phyloP scores from a whole-genome alignment of 1,139 yeast species.

The Saccharomyces hybrid region DNA sequence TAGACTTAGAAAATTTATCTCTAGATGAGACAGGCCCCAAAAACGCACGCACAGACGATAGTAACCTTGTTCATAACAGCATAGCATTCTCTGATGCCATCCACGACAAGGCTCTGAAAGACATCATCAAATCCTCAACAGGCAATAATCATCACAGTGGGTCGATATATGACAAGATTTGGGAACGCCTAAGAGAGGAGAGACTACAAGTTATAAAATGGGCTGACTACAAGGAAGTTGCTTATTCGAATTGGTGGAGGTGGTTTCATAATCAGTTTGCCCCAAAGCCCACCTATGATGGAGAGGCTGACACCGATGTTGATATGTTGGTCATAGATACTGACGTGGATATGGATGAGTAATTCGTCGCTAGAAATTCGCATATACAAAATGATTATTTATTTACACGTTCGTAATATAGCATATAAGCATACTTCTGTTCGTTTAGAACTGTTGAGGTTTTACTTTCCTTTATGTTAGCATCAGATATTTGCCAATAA shows the following conservation, averaged over 20 bases:
- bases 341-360: conserved; percentile 14
- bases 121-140: not conserved
- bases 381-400: not conserved
- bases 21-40: conserved; percentile 11
- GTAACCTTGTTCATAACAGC: not conserved
- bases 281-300: conserved; percentile 2
- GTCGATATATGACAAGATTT: conserved; percentile 14
- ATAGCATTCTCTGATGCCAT: not conserved
- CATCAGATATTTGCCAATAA: conserved; percentile 84
- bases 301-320: conserved; percentile 15
- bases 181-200: conserved; percentile 19
- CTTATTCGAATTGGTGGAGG: conserved; percentile 20
- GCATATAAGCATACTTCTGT: conserved; percentile 68
- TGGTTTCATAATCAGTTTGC: conserved; percentile 17
- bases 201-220: conserved; percentile 23
- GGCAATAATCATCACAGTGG: conserved; percentile 4
- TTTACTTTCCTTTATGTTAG: conserved; percentile 58
- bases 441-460: conserved; percentile 56
- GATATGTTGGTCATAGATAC: conserved; percentile 11
- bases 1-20: conserved; percentile 26
- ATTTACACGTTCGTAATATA: conserved; percentile 53
- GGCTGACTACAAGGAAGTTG: conserved; percentile 18
- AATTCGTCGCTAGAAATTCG: not conserved
- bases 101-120: conserved; percentile 1
- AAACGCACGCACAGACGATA: conserved; percentile 1